Evolutionary conservation across 2,329 filamentous ascomycete genomes (phyloP).

Genomic region (Botryotinia calthae): DNA sequence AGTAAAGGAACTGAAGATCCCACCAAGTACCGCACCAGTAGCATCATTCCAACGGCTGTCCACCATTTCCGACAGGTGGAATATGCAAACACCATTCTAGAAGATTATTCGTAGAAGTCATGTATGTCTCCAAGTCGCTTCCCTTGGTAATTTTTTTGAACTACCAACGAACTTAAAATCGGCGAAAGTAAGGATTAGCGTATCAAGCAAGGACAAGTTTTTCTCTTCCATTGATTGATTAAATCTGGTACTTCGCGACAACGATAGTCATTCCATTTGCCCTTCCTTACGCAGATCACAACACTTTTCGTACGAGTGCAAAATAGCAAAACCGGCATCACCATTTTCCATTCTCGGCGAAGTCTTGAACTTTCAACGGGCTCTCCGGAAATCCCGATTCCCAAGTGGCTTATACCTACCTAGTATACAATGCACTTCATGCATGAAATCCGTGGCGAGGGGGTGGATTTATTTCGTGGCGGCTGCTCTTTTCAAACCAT

Average conservation of each 20-base stretch:
- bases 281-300: not conserved
- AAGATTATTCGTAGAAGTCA: not conserved
- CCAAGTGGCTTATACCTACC: not conserved
- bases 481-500: not conserved
- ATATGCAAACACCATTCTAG: not conserved
- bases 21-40: not conserved
- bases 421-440: not conserved
- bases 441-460: not conserved
- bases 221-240: not conserved
- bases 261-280: not conserved
- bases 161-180: not conserved
- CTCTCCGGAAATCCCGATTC: not conserved
- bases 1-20: not conserved
- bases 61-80: slow-evolving; percentile 3
- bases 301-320: not conserved
- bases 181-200: not conserved
- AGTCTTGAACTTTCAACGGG: not conserved
- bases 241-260: not conserved
- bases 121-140: not conserved
- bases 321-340: not conserved
- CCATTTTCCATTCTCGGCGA: not conserved
- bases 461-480: not conserved
- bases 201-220: slow-evolving; percentile 21
- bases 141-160: not conserved
- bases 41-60: not conserved